Conservation (phyloP, 371 early-diverging fungal genomes). For the Mortierella sp. region DNA sequence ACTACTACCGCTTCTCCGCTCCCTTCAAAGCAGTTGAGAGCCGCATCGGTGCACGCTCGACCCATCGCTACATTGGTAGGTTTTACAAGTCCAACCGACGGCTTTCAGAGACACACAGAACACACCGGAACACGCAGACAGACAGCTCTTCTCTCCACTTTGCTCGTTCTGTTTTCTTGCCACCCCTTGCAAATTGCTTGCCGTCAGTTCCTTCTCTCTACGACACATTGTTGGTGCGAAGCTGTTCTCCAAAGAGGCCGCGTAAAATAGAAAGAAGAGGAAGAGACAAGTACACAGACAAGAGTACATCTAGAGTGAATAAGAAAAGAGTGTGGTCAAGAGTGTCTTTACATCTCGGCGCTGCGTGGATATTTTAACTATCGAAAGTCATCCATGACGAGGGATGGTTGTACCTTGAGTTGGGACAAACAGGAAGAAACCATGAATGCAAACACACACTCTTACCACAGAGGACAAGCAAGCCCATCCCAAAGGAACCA, state of each 20-base stretch:
- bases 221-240: too few relatives aligned
- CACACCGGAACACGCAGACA: neutral
- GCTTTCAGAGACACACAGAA: neutral
- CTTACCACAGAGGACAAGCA: neutral
- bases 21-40: neutral
- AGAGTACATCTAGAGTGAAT: neutral
- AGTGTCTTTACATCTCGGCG: neutral
- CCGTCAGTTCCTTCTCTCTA: too few relatives aligned
- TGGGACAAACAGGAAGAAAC: neutral
- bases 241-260: neutral
- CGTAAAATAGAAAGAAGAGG: neutral
- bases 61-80: slow-evolving; percentile 2
- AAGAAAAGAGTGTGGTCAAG: neutral
- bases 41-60: neutral
- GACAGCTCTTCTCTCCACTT: neutral
- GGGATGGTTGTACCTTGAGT: neutral
- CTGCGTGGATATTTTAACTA: neutral
- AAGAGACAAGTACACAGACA: too few relatives aligned
- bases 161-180: too few relatives aligned
- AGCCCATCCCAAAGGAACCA: neutral
- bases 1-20: neutral
- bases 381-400: neutral
- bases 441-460: neutral
- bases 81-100: neutral
- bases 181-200: too few relatives aligned